These are phyloP conservation scores for Gracilariopsis chorda DNA, from an alignment of 23 red algal genomes.

Conservation along the genomic window DNA sequence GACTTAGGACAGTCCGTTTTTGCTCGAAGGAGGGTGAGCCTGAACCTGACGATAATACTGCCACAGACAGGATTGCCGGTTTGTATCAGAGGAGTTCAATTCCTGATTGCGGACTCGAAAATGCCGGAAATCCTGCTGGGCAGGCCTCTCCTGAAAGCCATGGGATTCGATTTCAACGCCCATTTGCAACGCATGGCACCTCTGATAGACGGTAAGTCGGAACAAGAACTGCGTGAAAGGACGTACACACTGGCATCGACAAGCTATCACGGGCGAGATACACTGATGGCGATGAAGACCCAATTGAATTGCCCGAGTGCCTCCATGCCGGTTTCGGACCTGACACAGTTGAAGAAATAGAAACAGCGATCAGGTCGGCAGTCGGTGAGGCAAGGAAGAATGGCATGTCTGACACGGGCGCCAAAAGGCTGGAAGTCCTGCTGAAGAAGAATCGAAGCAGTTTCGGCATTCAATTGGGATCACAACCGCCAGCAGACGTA, in stretches of 20 bases:
- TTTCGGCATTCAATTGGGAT: constrained; percentile 3
- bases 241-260: background rate
- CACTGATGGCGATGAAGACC: background rate
- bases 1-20: background rate
- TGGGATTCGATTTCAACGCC: constrained; percentile 13
- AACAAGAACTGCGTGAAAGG: background rate
- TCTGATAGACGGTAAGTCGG: background rate
- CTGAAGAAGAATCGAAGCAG: background rate
- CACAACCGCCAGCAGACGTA: background rate
- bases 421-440: background rate
- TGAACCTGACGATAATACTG: background rate
- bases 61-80: background rate
- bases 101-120: background rate
- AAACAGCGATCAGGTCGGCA: background rate
- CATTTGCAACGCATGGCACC: background rate
- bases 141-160: background rate
- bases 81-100: background rate
- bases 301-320: background rate
- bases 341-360: background rate
- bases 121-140: background rate
- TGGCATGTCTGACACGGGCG: background rate
- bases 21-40: background rate
- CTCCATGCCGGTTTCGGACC: background rate
- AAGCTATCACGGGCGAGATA: background rate
- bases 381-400: background rate